These are phyloP conservation scores for Trichoderma koningiopsis DNA, from an alignment of 2,329 filamentous ascomycete species.

Conservation along the genomic window DNA sequence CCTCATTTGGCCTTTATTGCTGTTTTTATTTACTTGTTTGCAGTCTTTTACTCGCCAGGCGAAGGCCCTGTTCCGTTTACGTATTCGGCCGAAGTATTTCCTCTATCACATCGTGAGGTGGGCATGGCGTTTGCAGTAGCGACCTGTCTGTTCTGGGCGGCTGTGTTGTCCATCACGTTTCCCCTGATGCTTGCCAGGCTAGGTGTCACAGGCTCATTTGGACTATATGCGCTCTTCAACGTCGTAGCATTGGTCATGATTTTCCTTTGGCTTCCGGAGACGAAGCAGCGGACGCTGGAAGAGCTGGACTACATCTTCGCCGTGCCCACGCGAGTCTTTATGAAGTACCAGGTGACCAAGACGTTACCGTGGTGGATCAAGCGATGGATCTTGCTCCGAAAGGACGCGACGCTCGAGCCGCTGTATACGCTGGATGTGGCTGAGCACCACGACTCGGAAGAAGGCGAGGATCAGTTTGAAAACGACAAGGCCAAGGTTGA, in stretches of 20 bases:
- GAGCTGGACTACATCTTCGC: slow-evolving; percentile 64
- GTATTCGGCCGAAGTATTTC: slow-evolving; percentile 70
- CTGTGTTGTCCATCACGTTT: slow-evolving; percentile 65
- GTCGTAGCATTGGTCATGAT: slow-evolving; percentile 57
- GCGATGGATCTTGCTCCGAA: slow-evolving; percentile 56
- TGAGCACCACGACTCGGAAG: slow-evolving; percentile 38
- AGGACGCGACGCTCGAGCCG: slow-evolving; percentile 45
- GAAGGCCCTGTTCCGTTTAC: slow-evolving; percentile 70
- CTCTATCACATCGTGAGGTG: slow-evolving; percentile 69
- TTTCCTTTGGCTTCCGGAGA: slow-evolving; percentile 60
- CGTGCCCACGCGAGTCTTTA: slow-evolving; percentile 59
- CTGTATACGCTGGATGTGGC: slow-evolving; percentile 47
- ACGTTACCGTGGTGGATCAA: slow-evolving; percentile 63
- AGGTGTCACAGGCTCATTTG: slow-evolving; percentile 53
- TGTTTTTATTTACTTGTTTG: slow-evolving; percentile 60
- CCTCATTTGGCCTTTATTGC: slow-evolving; percentile 50
- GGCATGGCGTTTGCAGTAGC: slow-evolving; percentile 72
- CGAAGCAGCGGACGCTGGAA: slow-evolving; percentile 57
- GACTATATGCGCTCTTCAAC: slow-evolving; percentile 59
- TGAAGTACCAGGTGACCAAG: slow-evolving; percentile 58
- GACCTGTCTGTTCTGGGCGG: slow-evolving; percentile 63
- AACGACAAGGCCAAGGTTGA: slow-evolving; percentile 45
- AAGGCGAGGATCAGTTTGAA: slow-evolving; percentile 38
- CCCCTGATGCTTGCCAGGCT: slow-evolving; percentile 55
- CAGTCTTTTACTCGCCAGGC: slow-evolving; percentile 52